phyloP scores from a whole-genome alignment of 1,284 basidiomycete species.

The Taiwanofungus camphoratus region DNA sequence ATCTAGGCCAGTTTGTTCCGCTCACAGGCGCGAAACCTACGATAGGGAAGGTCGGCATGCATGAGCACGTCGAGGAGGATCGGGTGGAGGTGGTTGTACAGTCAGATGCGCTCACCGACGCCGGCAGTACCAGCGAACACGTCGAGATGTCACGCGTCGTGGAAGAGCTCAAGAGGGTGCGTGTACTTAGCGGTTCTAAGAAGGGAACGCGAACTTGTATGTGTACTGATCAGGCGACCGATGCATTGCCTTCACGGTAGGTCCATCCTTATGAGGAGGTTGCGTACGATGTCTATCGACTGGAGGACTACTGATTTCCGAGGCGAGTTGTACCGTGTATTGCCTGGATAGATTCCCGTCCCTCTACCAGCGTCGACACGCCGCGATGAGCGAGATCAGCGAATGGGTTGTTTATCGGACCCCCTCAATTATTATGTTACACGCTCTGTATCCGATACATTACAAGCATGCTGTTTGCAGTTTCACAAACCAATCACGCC shows the following conservation, averaged over 20 bases:
- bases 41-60: constrained; percentile 35
- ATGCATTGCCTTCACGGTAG: constrained; percentile 21
- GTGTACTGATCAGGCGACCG: background rate
- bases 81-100: constrained; percentile 49
- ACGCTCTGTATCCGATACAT: too few relatives aligned
- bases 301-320: constrained; percentile 36
- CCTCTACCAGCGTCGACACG: too few relatives aligned
- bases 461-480: too few relatives aligned
- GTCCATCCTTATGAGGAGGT: constrained; percentile 56
- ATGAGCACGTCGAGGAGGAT: constrained; percentile 48
- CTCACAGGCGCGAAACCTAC: constrained; percentile 36
- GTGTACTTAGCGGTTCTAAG: constrained; percentile 16
- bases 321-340: too few relatives aligned
- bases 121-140: constrained; percentile 8
- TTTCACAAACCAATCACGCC: too few relatives aligned
- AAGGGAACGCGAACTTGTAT: background rate
- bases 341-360: too few relatives aligned
- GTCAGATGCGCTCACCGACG: constrained; percentile 24
- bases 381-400: too few relatives aligned
- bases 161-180: constrained; percentile 40
- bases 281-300: constrained; percentile 48
- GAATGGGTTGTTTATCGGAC: too few relatives aligned
- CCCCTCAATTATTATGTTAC: too few relatives aligned
- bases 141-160: constrained; percentile 37
- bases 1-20: constrained; percentile 44